Conservation (phyloP, 345 rosid species). For the Erodium maritimum region DNA sequence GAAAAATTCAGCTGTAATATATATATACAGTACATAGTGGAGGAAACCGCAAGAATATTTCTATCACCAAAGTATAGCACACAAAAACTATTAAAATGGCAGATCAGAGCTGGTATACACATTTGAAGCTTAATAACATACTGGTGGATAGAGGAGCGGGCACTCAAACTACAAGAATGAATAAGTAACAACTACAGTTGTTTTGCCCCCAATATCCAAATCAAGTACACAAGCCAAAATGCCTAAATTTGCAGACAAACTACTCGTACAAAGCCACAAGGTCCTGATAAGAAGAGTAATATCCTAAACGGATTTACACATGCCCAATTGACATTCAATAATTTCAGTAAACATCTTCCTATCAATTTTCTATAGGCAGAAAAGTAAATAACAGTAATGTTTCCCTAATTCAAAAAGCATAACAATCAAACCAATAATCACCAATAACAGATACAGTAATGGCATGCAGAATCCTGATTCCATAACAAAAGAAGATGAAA, state of each 20-base stretch:
- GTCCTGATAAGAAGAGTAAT: not conserved
- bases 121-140: not conserved
- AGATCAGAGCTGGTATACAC: no score
- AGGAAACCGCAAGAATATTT: no score
- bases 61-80: no score
- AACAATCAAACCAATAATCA: not conserved
- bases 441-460: not conserved
- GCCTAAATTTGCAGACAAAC: not conserved
- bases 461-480: not conserved
- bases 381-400: no score
- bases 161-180: not conserved
- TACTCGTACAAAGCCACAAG: no score
- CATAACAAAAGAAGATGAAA: no score
- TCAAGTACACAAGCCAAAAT: not conserved
- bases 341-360: no score
- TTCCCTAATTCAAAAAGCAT: no score
- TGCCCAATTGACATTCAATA: not conserved
- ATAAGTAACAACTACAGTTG: not conserved
- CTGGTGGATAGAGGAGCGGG: not conserved
- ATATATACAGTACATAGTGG: no score
- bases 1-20: not conserved
- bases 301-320: not conserved
- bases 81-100: not conserved
- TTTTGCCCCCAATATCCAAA: not conserved
- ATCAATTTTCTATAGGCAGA: no score